A percentile compares a stretch with the other conserved stretches of the same genome.
phyloP scores from a whole-genome alignment of 345 rosid species.

The Lepidium sativum region DNA sequence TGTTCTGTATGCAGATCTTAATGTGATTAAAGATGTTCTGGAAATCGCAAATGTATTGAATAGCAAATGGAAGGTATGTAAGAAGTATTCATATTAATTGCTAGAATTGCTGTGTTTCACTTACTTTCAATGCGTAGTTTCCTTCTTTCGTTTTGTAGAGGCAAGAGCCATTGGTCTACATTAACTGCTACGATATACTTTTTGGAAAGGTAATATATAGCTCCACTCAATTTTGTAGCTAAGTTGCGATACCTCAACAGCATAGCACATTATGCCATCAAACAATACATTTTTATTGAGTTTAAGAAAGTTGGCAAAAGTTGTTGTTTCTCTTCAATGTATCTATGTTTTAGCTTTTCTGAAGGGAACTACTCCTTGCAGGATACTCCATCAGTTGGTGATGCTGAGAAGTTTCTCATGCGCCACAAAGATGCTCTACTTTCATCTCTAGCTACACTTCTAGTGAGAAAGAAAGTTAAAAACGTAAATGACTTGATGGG shows the following conservation, averaged over 20 bases:
- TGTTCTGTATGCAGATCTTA: slow-evolving; percentile 45
- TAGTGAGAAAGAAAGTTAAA: slow-evolving; percentile 56
- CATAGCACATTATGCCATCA: not conserved
- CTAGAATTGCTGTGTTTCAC: not conserved
- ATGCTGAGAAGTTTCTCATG: slow-evolving; percentile 68
- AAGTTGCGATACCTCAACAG: not conserved
- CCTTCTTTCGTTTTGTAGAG: slow-evolving; percentile 38
- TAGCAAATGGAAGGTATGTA: slow-evolving; percentile 71
- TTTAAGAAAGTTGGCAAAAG: too few relatives aligned
- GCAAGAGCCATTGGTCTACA: slow-evolving; percentile 61
- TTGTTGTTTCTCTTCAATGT: not conserved
- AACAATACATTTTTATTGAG: too few relatives aligned
- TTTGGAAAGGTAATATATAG: slow-evolving; percentile 56
- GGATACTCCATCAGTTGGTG: slow-evolving; percentile 56
- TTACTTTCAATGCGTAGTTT: not conserved
- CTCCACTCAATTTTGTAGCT: not conserved
- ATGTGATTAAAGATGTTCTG: slow-evolving; percentile 59
- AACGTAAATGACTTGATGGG: slow-evolving; percentile 48
- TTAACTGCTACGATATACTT: slow-evolving; percentile 62
- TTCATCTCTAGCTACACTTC: slow-evolving; percentile 51
- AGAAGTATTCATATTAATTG: not conserved
- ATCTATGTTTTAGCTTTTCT: slow-evolving; percentile 6
- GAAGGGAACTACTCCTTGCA: slow-evolving; percentile 18
- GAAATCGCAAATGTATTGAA: slow-evolving; percentile 47
- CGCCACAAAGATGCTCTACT: slow-evolving; percentile 42